Percentiles rank a stretch among this genome's conserved stretches.
Conservation (phyloP, 768 basidiomycete genomes). For the Goffeauzyma gilvescens region DNA sequence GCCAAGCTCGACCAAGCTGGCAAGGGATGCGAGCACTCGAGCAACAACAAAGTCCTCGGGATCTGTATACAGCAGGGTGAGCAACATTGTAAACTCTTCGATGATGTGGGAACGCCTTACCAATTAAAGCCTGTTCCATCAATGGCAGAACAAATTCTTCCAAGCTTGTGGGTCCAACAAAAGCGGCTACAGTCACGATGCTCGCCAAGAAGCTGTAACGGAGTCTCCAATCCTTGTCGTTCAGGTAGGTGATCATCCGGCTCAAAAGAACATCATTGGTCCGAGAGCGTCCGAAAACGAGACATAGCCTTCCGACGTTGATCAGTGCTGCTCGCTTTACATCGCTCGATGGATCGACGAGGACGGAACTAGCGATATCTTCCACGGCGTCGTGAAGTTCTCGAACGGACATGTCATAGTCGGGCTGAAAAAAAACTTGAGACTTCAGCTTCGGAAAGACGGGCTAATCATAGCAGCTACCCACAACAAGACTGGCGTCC, state of each 20-base stretch:
- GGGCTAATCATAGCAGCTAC: conserved; percentile 30
- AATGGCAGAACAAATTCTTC: conserved; percentile 95
- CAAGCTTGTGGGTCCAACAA: conserved; percentile 71
- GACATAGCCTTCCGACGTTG: conserved; percentile 70
- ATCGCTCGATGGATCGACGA: conserved; percentile 70
- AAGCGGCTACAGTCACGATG: conserved; percentile 85
- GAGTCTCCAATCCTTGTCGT: conserved; percentile 74
- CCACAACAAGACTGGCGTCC: conserved; percentile 66
- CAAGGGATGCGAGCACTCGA: conserved; percentile 67
- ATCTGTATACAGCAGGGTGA: conserved; percentile 39
- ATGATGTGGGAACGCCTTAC: conserved; percentile 35
- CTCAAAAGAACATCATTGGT: conserved; percentile 89
- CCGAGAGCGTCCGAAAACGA: conserved; percentile 77
- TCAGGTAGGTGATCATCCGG: conserved; percentile 60
- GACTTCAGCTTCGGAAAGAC: too few species aligned
- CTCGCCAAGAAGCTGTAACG: conserved; percentile 86
- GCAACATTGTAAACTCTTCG: background rate
- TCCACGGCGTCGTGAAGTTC: conserved; percentile 72
- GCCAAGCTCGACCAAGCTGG: conserved; percentile 72
- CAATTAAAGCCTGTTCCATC: conserved; percentile 86
- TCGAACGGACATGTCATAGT: conserved; percentile 68
- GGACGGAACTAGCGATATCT: conserved; percentile 65
- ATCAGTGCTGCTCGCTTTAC: conserved; percentile 80
- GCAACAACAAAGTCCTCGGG: conserved; percentile 88
- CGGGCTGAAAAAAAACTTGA: conserved; percentile 41